Percentiles rank a stretch among this genome's conserved stretches.
phyloP scores from a whole-genome alignment of 176 grass and related monocot genomes.

The Triticum timopheevii region DNA sequence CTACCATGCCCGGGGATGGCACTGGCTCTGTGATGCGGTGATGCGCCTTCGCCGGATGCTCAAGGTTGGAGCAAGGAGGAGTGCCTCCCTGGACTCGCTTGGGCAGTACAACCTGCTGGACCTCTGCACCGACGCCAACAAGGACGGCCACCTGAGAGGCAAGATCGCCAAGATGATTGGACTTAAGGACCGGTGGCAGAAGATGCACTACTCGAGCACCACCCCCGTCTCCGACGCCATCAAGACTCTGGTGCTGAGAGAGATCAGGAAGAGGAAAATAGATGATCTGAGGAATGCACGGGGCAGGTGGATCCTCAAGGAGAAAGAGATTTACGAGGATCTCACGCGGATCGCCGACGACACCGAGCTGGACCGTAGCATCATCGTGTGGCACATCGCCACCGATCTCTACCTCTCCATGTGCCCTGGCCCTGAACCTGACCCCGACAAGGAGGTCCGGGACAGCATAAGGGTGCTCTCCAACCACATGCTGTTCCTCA shows the following conservation, averaged over 20 bases:
- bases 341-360: constrained; percentile 1
- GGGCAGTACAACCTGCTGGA: constrained; percentile 14
- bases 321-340: constrained; percentile 9
- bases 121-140: neutral
- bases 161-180: neutral
- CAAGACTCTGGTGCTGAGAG: neutral
- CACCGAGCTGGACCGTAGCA: neutral
- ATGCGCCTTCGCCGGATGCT: neutral
- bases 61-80: neutral
- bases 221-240: neutral
- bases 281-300: neutral
- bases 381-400: constrained; percentile 5
- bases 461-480: neutral
- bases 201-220: neutral
- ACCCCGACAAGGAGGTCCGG: neutral
- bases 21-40: neutral
- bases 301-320: constrained; percentile 3
- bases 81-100: neutral
- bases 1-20: neutral
- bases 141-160: neutral
- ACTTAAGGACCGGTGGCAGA: neutral
- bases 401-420: neutral
- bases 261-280: neutral
- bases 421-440: neutral
- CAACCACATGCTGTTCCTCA: constrained; percentile 9